Evolutionary conservation across 2,329 filamentous ascomycete species (phyloP).

Genomic region (Calonectria pteridis): DNA sequence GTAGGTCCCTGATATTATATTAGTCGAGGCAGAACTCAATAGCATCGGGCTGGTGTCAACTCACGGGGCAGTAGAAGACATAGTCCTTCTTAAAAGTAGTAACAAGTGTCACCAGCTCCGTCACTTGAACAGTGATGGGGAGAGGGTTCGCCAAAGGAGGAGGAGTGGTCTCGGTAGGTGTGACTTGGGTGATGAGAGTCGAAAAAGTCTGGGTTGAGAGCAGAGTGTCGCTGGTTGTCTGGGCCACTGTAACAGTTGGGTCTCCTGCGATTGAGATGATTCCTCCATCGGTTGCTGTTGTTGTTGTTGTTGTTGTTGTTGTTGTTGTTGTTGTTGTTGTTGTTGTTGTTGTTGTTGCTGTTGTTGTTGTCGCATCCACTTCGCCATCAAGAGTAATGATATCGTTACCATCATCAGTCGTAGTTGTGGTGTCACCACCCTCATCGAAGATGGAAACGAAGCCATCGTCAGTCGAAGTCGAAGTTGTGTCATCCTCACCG

Average conservation of each 20-base stretch:
- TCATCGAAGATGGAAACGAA: background rate
- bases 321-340: background rate
- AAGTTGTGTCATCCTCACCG: background rate
- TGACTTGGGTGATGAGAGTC: background rate
- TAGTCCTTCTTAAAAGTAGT: conserved; percentile 55
- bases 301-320: background rate
- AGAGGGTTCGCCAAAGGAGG: background rate
- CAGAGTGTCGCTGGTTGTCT: background rate
- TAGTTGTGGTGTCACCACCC: background rate
- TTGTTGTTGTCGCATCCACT: background rate
- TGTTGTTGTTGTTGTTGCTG: no score
- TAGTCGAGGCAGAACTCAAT: background rate
- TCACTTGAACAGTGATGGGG: background rate
- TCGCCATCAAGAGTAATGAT: background rate
- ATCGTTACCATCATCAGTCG: background rate
- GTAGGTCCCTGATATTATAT: conserved; percentile 38
- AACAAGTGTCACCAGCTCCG: conserved; percentile 42
- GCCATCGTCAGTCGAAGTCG: background rate
- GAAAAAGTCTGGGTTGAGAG: background rate
- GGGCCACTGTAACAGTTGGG: background rate
- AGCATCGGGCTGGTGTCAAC: conserved; percentile 20
- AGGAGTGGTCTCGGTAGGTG: background rate
- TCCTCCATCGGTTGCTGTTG: background rate
- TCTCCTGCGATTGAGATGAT: background rate
- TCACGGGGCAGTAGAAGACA: conserved; percentile 59